Evolutionary conservation across 345 rosid genomes (phyloP).

Genomic region (Citrus medica): DNA sequence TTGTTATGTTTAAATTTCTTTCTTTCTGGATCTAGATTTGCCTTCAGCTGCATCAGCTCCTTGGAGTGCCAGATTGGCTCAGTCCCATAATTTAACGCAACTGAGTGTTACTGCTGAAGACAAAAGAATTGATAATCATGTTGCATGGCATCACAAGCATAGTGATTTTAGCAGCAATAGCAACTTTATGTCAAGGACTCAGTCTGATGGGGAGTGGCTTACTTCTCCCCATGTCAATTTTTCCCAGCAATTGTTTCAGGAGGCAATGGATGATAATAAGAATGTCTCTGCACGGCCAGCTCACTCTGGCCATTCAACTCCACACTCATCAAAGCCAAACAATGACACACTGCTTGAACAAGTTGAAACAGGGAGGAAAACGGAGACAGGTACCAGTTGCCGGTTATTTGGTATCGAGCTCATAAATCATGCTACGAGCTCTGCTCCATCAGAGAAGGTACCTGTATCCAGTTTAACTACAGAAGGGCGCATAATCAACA

Average conservation of each 20-base stretch:
- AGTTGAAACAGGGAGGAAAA: conserved; percentile 44
- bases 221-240: conserved; percentile 41
- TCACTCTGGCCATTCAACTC: conserved; percentile 36
- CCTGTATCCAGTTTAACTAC: conserved; percentile 28
- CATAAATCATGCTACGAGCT: conserved; percentile 35
- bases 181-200: conserved; percentile 37
- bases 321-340: conserved; percentile 33
- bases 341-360: conserved; percentile 35
- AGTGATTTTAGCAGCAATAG: conserved; percentile 32
- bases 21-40: conserved; percentile 30
- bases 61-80: conserved; percentile 52
- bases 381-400: conserved; percentile 41
- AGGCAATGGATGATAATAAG: conserved; percentile 49
- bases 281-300: conserved; percentile 44
- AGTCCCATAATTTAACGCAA: conserved; percentile 52
- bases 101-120: conserved; percentile 40
- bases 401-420: conserved; percentile 82
- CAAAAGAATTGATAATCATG: conserved; percentile 40
- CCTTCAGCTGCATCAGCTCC: conserved; percentile 47
- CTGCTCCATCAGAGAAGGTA: conserved; percentile 33
- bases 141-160: conserved; percentile 46
- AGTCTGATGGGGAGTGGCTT: conserved; percentile 48
- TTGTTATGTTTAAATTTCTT: conserved; percentile 14
- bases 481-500: conserved; percentile 30
- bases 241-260: conserved; percentile 45